These are phyloP conservation scores for Ophiocordyceps unilateralis DNA, from an alignment of 2,329 filamentous ascomycete genomes.

Conservation along the genomic window DNA sequence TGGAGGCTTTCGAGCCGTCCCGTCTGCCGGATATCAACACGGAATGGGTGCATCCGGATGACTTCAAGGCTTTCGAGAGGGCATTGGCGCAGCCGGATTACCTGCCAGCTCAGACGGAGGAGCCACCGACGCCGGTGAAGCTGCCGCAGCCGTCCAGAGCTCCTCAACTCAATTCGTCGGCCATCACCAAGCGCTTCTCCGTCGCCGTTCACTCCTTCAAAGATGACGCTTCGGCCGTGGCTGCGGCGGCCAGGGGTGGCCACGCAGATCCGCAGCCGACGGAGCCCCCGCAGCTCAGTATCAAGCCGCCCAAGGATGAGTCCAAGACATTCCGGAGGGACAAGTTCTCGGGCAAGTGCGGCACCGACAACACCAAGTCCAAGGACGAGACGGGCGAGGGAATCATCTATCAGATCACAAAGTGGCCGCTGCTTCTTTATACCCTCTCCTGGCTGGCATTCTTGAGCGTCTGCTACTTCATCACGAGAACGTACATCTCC, in stretches of 20 bases:
- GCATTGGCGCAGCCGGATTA: conserved; percentile 63
- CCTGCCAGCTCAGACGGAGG: neutral
- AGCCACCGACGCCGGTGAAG: neutral
- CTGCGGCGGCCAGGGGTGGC: conserved; percentile 14
- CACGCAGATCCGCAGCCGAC: neutral
- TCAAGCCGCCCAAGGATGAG: neutral
- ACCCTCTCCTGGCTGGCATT: conserved; percentile 68
- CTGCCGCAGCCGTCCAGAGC: neutral
- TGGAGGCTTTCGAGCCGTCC: conserved; percentile 50
- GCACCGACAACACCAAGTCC: conserved; percentile 8
- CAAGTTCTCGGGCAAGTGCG: neutral
- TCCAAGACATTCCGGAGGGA: neutral
- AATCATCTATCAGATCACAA: conserved; percentile 72
- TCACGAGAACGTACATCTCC: conserved; percentile 78
- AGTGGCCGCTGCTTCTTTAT: conserved; percentile 76
- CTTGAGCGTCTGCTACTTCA: conserved; percentile 55
- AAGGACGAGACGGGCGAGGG: conserved; percentile 92
- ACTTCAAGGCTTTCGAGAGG: conserved; percentile 61
- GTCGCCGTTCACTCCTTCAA: conserved; percentile 7
- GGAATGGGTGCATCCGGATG: conserved; percentile 56
- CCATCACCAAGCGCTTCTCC: conserved; percentile 24
- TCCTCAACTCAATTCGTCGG: conserved; percentile 13
- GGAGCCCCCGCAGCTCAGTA: neutral
- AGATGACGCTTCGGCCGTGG: conserved; percentile 18
- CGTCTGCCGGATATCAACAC: conserved; percentile 60